phyloP scores from a whole-genome alignment of 306 rosid species.

The Trifolium repens region DNA sequence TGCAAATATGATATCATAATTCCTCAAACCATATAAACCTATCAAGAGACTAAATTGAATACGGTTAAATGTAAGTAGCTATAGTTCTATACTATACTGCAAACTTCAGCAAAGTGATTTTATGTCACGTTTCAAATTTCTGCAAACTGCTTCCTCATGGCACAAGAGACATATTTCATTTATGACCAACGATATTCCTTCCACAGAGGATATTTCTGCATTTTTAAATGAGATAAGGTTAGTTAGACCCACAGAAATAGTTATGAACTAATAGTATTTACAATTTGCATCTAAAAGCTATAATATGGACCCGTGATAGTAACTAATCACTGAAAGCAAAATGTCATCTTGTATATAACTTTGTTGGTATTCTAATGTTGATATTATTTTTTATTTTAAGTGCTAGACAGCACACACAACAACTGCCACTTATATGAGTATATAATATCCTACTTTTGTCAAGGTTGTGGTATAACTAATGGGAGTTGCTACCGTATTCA shows the following conservation, averaged over 20 bases:
- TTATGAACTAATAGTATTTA: not conserved
- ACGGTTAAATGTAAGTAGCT: constrained; percentile 10
- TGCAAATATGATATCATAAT: constrained; percentile 24
- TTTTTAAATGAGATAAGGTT: constrained; percentile 19
- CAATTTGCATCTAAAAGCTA: not conserved
- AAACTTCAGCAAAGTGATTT: constrained; percentile 30
- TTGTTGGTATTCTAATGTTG: not conserved
- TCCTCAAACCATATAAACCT: constrained; percentile 23
- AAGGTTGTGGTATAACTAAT: constrained; percentile 26
- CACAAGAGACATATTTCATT: constrained; percentile 40
- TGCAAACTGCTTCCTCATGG: constrained; percentile 2
- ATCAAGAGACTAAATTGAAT: constrained; percentile 10
- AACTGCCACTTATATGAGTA: constrained; percentile 22
- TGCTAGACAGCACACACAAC: constrained; percentile 14
- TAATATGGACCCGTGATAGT: not conserved
- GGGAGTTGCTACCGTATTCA: constrained; percentile 15
- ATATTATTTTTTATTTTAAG: not conserved
- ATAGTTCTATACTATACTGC: constrained; percentile 30
- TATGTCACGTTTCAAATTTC: constrained; percentile 30
- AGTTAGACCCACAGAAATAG: not conserved
- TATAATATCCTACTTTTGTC: not conserved
- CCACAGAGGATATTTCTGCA: constrained; percentile 76
- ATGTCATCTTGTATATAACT: not conserved
- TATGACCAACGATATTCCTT: constrained; percentile 59
- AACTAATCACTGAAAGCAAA: constrained; percentile 17